A percentile compares a stretch with the other conserved stretches of the same genome.
These are phyloP conservation scores for Lentinula edodes DNA, from an alignment of 768 basidiomycete species.

Conservation along the genomic window DNA sequence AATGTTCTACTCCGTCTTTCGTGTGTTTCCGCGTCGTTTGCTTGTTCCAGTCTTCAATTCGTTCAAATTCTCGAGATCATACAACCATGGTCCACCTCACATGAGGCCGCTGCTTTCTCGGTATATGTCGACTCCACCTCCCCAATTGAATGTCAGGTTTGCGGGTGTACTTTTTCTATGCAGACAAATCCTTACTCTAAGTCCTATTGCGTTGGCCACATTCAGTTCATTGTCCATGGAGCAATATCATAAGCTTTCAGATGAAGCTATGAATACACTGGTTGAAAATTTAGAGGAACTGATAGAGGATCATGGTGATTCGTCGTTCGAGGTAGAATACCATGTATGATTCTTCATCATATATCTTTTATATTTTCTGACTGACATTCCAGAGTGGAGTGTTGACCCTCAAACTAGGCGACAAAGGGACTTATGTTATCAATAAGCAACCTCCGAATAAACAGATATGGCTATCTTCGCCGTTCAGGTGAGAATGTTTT, in stretches of 20 bases:
- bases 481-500: conserved; percentile 54
- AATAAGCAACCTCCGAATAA: conserved; percentile 98
- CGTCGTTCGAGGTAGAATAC: conserved; percentile 81
- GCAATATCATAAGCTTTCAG: conserved; percentile 67
- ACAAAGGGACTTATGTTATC: conserved; percentile 85
- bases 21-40: background rate
- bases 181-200: background rate
- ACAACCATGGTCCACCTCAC: background rate
- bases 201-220: background rate
- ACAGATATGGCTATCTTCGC: conserved; percentile 94
- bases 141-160: conserved; percentile 54
- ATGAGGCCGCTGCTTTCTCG: conserved; percentile 13
- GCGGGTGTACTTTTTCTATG: conserved; percentile 7
- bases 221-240: conserved; percentile 51
- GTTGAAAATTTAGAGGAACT: conserved; percentile 71
- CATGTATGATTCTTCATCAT: conserved; percentile 42
- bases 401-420: conserved; percentile 71
- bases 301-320: conserved; percentile 52
- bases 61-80: background rate
- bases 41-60: background rate
- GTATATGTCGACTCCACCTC: conserved; percentile 45
- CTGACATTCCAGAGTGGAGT: conserved; percentile 68
- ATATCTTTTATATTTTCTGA: background rate
- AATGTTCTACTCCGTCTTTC: conserved; percentile 1
- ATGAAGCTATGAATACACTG: conserved; percentile 70